Evolutionary conservation across 202 grass and related monocot species (phyloP).

Genomic region (Schoenoplectus tabernaemontani): DNA sequence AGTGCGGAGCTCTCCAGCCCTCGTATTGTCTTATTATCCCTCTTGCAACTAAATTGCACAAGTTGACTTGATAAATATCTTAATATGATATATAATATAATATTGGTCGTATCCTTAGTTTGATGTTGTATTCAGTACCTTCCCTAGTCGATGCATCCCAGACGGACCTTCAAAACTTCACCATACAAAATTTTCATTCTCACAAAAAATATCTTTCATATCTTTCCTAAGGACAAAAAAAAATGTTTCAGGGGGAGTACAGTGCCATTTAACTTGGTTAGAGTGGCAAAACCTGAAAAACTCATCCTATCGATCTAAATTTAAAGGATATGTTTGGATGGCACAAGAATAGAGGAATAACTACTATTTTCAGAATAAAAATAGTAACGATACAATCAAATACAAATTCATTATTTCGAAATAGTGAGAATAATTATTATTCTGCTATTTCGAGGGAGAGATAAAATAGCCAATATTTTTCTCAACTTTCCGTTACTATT

Average conservation of each 20-base stretch:
- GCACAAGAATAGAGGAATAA: too few relatives aligned
- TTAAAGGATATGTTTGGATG: too few relatives aligned
- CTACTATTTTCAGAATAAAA: too few relatives aligned
- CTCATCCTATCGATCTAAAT: too few relatives aligned
- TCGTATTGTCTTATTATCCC: not conserved
- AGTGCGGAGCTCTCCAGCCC: not conserved
- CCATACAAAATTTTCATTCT: not conserved
- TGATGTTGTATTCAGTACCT: not conserved
- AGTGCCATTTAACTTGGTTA: too few relatives aligned
- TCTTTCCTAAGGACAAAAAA: not conserved
- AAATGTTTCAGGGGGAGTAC: not conserved
- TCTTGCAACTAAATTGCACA: not conserved
- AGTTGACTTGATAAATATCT: constrained; percentile 3
- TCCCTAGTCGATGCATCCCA: not conserved
- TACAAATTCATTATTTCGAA: too few relatives aligned
- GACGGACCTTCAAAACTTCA: not conserved
- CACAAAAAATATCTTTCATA: not conserved
- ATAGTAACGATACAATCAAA: too few relatives aligned
- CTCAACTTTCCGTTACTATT: too few relatives aligned
- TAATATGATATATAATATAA: not conserved
- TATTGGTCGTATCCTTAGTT: not conserved
- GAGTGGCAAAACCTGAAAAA: too few relatives aligned
- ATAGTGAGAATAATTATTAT: too few relatives aligned
- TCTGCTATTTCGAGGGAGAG: too few relatives aligned
- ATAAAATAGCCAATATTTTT: too few relatives aligned